These are phyloP conservation scores for Curvularia sp. DNA, from an alignment of 2,329 filamentous ascomycete genomes.

Conservation along the genomic window DNA sequence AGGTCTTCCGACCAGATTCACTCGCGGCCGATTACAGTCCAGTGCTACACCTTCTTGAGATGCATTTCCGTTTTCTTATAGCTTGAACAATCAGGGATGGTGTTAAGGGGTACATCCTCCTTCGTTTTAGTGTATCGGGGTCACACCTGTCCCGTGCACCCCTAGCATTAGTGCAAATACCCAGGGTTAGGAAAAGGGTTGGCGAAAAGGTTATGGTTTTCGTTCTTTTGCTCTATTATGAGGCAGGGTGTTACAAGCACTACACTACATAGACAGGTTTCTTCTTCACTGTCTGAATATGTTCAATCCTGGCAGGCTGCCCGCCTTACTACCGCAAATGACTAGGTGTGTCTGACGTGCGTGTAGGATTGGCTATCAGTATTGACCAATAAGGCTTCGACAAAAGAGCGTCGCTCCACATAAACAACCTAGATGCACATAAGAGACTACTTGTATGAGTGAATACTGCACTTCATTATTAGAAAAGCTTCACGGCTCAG, in stretches of 20 bases:
- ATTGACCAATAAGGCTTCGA: neutral
- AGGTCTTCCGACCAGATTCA: neutral
- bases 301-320: neutral
- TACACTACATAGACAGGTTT: neutral
- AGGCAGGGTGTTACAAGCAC: neutral
- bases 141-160: neutral
- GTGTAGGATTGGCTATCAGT: neutral
- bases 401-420: neutral
- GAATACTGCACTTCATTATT: neutral
- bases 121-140: neutral
- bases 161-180: neutral
- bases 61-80: neutral
- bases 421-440: neutral
- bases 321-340: too few species aligned
- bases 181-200: neutral
- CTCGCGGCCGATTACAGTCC: neutral
- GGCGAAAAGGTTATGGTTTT: neutral
- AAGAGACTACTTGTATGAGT: neutral
- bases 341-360: neutral
- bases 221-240: neutral
- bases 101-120: neutral
- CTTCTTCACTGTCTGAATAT: neutral
- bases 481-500: neutral
- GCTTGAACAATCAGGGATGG: neutral
- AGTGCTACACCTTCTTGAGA: slow-evolving; percentile 1